These are phyloP conservation scores for Ophioceras dolichostomum DNA, from an alignment of 2,329 filamentous ascomycete genomes.

Conservation along the genomic window DNA sequence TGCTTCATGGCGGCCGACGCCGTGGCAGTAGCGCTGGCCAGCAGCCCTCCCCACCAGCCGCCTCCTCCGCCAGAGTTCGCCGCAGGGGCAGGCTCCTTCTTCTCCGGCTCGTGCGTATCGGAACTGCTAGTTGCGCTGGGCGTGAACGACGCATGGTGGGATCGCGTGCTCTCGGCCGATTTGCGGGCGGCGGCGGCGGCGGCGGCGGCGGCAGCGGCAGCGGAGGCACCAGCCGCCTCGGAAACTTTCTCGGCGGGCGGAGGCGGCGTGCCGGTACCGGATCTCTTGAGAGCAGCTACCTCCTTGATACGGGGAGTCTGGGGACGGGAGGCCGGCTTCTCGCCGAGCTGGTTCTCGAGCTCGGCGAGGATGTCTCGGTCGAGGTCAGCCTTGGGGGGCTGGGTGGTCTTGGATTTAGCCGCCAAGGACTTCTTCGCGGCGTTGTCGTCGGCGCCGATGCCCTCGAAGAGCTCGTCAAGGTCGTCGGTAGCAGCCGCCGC, in stretches of 20 bases:
- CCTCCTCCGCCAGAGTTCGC: no score
- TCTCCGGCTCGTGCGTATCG: slow-evolving; percentile 45
- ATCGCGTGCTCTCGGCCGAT: slow-evolving; percentile 65
- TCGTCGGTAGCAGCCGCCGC: slow-evolving; percentile 45
- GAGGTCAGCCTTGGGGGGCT: slow-evolving; percentile 28
- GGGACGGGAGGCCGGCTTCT: slow-evolving; percentile 61
- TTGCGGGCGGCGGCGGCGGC: slow-evolving; percentile 46
- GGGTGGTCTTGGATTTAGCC: slow-evolving; percentile 20
- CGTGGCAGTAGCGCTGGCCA: slow-evolving; percentile 52
- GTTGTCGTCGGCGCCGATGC: slow-evolving; percentile 46
- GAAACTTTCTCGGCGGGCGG: slow-evolving; percentile 47
- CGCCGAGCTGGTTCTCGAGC: slow-evolving; percentile 64
- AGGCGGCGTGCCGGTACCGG: slow-evolving; percentile 37
- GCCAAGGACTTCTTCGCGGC: slow-evolving; percentile 21
- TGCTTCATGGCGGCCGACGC: slow-evolving; percentile 82
- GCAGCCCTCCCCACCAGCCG: slow-evolving; percentile 80
- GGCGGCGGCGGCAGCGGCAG: no score
- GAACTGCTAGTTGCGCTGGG: slow-evolving; percentile 54
- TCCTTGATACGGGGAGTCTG: slow-evolving; percentile 67
- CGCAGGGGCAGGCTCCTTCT: slow-evolving; percentile 27
- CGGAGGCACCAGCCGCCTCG: no score
- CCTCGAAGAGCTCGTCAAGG: slow-evolving; percentile 53
- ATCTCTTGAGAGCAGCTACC: slow-evolving; percentile 27
- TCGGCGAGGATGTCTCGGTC: slow-evolving; percentile 68
- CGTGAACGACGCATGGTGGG: slow-evolving; percentile 60